Conservation (phyloP, 495 filamentous ascomycete genomes). For the Entonaema liquescens region DNA sequence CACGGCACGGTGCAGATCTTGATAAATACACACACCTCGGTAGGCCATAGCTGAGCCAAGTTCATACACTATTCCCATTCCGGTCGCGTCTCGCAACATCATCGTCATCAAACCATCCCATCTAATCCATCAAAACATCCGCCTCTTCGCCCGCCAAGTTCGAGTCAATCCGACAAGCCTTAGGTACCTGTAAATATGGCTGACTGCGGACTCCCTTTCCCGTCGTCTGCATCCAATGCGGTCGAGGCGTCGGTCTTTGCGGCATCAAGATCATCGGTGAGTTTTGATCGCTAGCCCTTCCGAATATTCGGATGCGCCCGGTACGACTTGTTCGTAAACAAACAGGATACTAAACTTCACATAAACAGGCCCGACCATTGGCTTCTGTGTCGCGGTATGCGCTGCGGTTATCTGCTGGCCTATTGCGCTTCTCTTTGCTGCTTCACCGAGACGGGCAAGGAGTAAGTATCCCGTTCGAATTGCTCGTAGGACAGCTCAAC, state of each 20-base stretch:
- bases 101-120: slow-evolving; percentile 66
- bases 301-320: background rate
- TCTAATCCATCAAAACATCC: slow-evolving; percentile 69
- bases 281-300: background rate
- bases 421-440: slow-evolving; percentile 41
- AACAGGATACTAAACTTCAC: background rate
- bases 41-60: background rate
- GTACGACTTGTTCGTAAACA: background rate
- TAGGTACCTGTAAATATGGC: slow-evolving; percentile 14
- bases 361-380: slow-evolving; percentile 34
- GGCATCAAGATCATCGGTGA: slow-evolving; percentile 40
- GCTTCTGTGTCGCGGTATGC: slow-evolving; percentile 35
- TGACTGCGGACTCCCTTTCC: slow-evolving; percentile 41
- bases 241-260: slow-evolving; percentile 38
- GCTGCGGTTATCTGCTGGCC: slow-evolving; percentile 39
- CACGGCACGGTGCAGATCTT: background rate
- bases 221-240: slow-evolving; percentile 42
- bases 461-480: slow-evolving; percentile 28
- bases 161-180: slow-evolving; percentile 20
- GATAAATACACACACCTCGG: background rate
- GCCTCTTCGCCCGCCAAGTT: slow-evolving; percentile 47
- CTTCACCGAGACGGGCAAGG: slow-evolving; percentile 41
- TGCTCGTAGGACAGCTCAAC: background rate
- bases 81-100: slow-evolving; percentile 61
- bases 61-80: slow-evolving; percentile 51